Conservation (phyloP, 31 red algal genomes). For the Bonnemaisonia californica region DNA sequence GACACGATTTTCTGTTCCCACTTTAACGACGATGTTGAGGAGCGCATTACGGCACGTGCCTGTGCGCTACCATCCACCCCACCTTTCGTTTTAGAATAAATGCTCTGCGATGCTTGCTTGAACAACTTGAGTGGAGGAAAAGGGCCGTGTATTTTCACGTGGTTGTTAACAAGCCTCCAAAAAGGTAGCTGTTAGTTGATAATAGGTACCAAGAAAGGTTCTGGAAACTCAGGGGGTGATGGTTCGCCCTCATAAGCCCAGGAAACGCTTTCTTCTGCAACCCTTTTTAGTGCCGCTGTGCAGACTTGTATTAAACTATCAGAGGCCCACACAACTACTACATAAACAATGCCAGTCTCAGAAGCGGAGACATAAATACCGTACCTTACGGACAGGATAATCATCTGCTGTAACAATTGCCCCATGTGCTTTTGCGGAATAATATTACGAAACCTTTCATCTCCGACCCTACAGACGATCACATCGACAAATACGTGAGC, state of each 20-base stretch:
- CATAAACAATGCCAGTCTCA: neutral
- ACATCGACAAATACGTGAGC: neutral
- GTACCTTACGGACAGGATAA: neutral
- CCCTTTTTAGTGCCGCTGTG: neutral
- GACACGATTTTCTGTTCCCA: constrained; percentile 1
- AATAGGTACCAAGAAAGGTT: neutral
- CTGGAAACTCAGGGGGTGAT: neutral
- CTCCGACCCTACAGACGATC: neutral
- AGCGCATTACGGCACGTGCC: neutral
- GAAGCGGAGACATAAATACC: neutral
- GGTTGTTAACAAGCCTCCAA: neutral
- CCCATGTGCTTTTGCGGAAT: neutral
- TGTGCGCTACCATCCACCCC: neutral
- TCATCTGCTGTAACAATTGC: neutral
- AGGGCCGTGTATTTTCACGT: neutral
- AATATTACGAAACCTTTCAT: neutral
- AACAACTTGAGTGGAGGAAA: neutral
- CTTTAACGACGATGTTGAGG: neutral
- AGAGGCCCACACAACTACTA: neutral
- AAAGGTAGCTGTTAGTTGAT: neutral
- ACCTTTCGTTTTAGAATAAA: constrained; percentile 14
- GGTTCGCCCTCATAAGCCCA: neutral
- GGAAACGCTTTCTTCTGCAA: neutral
- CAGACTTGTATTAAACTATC: neutral
- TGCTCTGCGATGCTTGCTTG: neutral